Conservation (phyloP, 2,329 filamentous ascomycete genomes). For the Cyphellophora europaea region DNA sequence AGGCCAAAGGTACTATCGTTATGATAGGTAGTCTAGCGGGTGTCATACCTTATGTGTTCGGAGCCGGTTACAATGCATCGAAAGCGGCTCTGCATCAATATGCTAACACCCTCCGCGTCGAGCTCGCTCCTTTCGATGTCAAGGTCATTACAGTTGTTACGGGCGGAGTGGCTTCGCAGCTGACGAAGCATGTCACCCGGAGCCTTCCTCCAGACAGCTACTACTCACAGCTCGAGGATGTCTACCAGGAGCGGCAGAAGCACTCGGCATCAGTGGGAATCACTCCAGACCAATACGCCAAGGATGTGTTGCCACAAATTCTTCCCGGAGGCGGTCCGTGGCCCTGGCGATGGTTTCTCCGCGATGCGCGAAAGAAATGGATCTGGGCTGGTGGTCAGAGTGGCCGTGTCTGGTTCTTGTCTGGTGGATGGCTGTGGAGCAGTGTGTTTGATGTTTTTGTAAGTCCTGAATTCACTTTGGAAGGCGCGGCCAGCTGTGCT, state of each 20-base stretch:
- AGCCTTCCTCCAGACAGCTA: constrained; percentile 11
- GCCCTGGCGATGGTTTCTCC: constrained; percentile 15
- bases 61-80: constrained; percentile 44
- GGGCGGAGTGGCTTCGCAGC: constrained; percentile 51
- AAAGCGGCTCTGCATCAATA: constrained; percentile 53
- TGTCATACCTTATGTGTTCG: constrained; percentile 17
- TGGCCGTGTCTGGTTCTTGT: constrained; percentile 13
- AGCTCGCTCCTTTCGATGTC: constrained; percentile 29
- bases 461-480: constrained; percentile 9
- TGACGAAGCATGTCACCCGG: constrained; percentile 22
- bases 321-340: constrained; percentile 14
- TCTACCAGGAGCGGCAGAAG: constrained; percentile 12
- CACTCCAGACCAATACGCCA: constrained; percentile 11
- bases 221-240: constrained; percentile 9
- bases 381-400: constrained; percentile 14
- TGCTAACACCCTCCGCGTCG: constrained; percentile 46
- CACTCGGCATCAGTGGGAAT: constrained; percentile 16
- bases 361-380: constrained; percentile 15
- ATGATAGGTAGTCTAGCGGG: constrained; percentile 9
- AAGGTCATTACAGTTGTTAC: constrained; percentile 47
- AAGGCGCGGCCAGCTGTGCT: no score
- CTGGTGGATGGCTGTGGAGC: constrained; percentile 12
- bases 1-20: constrained; percentile 7
- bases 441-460: constrained; percentile 13
- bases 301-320: constrained; percentile 14